These are phyloP conservation scores for Backusella parvicylindrica DNA, from an alignment of 192 early-diverging fungal genomes.

Conservation along the genomic window DNA sequence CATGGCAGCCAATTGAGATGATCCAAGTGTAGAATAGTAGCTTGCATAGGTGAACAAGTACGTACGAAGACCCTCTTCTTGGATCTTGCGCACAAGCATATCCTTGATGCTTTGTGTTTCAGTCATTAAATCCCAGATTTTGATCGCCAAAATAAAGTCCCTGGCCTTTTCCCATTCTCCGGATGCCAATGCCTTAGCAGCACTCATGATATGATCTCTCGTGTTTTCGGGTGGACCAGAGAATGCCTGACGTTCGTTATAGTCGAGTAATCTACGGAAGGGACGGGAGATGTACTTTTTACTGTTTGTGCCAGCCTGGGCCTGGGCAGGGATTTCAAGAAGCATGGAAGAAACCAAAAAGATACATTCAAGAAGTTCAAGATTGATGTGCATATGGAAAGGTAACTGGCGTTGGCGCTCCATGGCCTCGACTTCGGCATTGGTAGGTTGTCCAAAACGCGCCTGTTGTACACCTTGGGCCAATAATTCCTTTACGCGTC, in stretches of 20 bases:
- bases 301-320: constrained; percentile 57
- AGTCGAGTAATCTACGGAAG: constrained; percentile 91
- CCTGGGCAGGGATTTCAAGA: constrained; percentile 95
- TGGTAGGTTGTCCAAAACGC: constrained; percentile 67
- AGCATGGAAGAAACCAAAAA: constrained; percentile 95
- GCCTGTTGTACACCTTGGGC: constrained; percentile 73
- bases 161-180: constrained; percentile 91
- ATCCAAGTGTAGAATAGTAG: constrained; percentile 83
- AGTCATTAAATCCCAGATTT: constrained; percentile 94
- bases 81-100: constrained; percentile 86
- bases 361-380: constrained; percentile 95
- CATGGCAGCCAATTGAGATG: constrained; percentile 81
- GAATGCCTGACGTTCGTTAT: constrained; percentile 94
- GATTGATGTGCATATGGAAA: constrained; percentile 99
- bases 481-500: constrained; percentile 87
- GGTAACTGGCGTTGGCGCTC: constrained; percentile 94
- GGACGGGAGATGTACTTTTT: constrained; percentile 83
- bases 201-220: constrained; percentile 97
- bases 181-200: constrained; percentile 85
- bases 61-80: constrained; percentile 93
- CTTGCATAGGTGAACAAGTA: constrained; percentile 91
- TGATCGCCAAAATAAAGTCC: constrained; percentile 83
- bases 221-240: constrained; percentile 97
- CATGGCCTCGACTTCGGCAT: constrained; percentile 87
- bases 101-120: constrained; percentile 77